These are phyloP conservation scores for Asterionellopsis glacialis DNA, from an alignment of 108 stramenopile genomes.

Conservation along the genomic window DNA sequence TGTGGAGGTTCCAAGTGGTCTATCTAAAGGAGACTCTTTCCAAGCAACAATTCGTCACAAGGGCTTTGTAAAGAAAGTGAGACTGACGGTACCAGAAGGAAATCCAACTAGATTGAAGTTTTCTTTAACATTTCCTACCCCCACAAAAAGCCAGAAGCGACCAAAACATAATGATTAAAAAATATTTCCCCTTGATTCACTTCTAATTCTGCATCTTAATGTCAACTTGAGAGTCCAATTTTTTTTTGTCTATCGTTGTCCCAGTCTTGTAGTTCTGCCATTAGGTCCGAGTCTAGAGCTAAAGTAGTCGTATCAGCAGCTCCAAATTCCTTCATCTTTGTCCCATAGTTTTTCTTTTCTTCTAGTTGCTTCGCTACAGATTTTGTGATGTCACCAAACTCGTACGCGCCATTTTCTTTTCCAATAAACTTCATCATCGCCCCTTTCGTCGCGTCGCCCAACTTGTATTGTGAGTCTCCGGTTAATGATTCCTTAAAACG, in stretches of 20 bases:
- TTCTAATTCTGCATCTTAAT: too few species aligned
- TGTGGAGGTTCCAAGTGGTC: constrained; percentile 37
- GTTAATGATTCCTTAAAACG: constrained; percentile 16
- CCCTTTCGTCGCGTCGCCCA: constrained; percentile 19
- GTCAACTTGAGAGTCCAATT: not conserved
- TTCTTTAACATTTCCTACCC: not conserved
- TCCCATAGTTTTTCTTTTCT: constrained; percentile 1
- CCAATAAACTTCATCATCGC: constrained; percentile 14
- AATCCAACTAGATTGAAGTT: constrained; percentile 32
- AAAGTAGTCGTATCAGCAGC: not conserved
- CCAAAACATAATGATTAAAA: too few species aligned
- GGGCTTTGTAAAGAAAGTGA: constrained; percentile 26
- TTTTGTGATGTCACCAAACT: constrained; percentile 13
- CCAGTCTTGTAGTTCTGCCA: not conserved
- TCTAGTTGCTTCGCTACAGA: not conserved
- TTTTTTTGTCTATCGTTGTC: not conserved
- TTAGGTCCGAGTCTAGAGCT: not conserved
- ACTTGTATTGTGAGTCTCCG: constrained; percentile 11
- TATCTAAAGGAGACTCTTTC: constrained; percentile 40
- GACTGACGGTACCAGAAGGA: constrained; percentile 43
- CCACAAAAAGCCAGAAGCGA: too few species aligned
- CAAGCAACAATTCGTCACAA: constrained; percentile 21
- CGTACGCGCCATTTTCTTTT: constrained; percentile 10
- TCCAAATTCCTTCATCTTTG: not conserved
- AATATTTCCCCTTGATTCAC: too few species aligned